Evolutionary conservation across 2,329 filamentous ascomycete genomes (phyloP).

Genomic region (Trichoderma sp.): DNA sequence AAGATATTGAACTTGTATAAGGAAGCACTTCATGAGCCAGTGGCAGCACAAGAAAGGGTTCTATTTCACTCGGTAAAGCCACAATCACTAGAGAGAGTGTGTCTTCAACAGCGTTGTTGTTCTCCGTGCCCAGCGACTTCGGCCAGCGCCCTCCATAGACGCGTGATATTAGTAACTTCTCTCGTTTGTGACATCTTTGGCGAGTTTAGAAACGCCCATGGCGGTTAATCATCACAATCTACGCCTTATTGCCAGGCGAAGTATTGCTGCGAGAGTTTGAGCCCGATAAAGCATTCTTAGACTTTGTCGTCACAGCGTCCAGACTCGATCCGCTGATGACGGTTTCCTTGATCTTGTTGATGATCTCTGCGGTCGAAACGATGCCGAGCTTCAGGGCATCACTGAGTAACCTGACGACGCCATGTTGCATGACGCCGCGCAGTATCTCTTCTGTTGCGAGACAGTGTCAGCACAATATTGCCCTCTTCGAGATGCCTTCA

Average conservation of each 20-base stretch:
- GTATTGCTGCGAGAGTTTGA: neutral
- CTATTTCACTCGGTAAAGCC: too few relatives aligned
- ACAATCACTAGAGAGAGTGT: too few relatives aligned
- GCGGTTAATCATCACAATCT: too few relatives aligned
- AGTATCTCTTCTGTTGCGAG: constrained; percentile 11
- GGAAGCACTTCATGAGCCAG: too few relatives aligned
- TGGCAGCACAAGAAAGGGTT: neutral
- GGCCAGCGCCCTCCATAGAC: too few relatives aligned
- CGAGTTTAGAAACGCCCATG: neutral
- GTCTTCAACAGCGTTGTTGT: too few relatives aligned
- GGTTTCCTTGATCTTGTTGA: constrained; percentile 20
- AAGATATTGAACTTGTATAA: constrained; percentile 10
- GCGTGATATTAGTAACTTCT: too few relatives aligned
- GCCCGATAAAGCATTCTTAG: constrained; percentile 7
- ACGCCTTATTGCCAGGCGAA: constrained; percentile 5
- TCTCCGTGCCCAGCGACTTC: too few relatives aligned
- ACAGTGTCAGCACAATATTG: neutral
- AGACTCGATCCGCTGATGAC: constrained; percentile 23
- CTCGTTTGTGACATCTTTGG: neutral
- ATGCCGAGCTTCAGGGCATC: constrained; percentile 26
- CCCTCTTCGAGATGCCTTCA: too few relatives aligned
- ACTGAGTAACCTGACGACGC: constrained; percentile 18
- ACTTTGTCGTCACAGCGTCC: constrained; percentile 17
- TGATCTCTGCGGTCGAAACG: constrained; percentile 26
- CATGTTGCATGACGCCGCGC: constrained; percentile 26